Base-by-base conservation (phyloP, 768 basidiomycete genomes). In the Russula sp. region DNA sequence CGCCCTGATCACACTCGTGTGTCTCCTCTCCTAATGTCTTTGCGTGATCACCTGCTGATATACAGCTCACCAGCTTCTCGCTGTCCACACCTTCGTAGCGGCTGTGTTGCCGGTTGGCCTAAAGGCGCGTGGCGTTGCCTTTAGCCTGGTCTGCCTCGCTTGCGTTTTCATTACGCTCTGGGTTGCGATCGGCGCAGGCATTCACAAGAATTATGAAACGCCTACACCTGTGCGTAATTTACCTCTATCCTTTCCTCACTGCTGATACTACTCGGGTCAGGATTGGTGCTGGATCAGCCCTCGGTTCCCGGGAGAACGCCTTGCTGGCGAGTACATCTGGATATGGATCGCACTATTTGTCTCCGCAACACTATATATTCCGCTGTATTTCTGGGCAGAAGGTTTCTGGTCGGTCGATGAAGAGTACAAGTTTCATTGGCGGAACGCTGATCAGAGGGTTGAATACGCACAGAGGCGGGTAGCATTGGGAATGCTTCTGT, bases 251-350 rank as follows among this genome's bases (percentile, higher is more conserved):
- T 48, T 16, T 46, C 40, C 42, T 50, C 50, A 4, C 49, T 58
- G 20, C 59, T 24, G 52, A 48, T 26, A 13, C 59, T 72, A 70
- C 20, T 18, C 3, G 22, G 2, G 8, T 22, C 36, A 66, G 55
- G 76, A 76, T 61, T 79, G 79, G 79, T 81, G 80, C 67, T 80
- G 79, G 79, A 76, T 81, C 59, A 72, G 75, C 34, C 50, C 70
- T 5, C 42, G 69, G 13, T 76, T 72, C 67, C 26, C 69, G 2
- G 63, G 64, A 2, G 73, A 76, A 63, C 73, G 75, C 20, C 71
- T 80, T 16, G 74, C 64, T 53, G 79, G 77, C 1, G 79, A 80
- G 68, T 81, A 81, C 57, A 24, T 79, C 18, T 81, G 80, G 80
- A 71, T 80, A 50, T 80, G 80, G 80, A 50, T 77, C 36, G 73